Base-by-base conservation (phyloP, 192 early-diverging fungal genomes). In the Thoreauomyces humboldtii region DNA sequence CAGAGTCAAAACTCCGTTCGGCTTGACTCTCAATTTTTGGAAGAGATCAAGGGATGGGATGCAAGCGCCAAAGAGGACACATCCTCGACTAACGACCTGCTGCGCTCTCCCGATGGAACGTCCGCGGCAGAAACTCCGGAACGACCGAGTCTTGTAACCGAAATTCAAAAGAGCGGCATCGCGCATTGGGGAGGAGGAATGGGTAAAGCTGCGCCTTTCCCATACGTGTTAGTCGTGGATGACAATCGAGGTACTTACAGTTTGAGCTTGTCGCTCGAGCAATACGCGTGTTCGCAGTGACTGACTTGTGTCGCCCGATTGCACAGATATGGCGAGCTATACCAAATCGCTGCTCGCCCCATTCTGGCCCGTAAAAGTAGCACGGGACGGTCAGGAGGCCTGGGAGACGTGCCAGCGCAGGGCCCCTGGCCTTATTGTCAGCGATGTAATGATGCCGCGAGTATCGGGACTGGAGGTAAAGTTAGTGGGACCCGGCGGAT, bases 381-480 rank as follows among this genome's bases (percentile, higher is more conserved):
- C 47, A 2, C 32, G n/a, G 2, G 61, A 52, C 15, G 48, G 46
- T 2, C 32, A 35, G 34, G 5, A 63, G 37, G 48, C 61, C 15
- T 24, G 34, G 47, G 61, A 48, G 28, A 48, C 15, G 45, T 7
- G 33, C 37, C 2, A 34, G 17, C 32, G 25, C 4, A 12, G 29
- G 22, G 29, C 32, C 15, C 61, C 36, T 7, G 27, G 51, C 15
- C 52, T 71, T 7, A 28, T 71, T 17, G 11, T 71, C 24, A 38
- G 51, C 69, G 78, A 83, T 70, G 76, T 83, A 0, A 75, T 75
- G 29, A 83, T 83, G 81, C 78, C 78, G 1, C 66, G 67, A 33
- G 72, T 83, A 66, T 73, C 80, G 52, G 81, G 81, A 1, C 72
- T 74, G 37, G 76, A 76, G 28, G 54, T 83, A n/a, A 42, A n/a